Percentiles rank a stretch among this genome's conserved stretches.
phyloP scores from a whole-genome alignment of 331 rosid species.

The Phaseolus coccineus region DNA sequence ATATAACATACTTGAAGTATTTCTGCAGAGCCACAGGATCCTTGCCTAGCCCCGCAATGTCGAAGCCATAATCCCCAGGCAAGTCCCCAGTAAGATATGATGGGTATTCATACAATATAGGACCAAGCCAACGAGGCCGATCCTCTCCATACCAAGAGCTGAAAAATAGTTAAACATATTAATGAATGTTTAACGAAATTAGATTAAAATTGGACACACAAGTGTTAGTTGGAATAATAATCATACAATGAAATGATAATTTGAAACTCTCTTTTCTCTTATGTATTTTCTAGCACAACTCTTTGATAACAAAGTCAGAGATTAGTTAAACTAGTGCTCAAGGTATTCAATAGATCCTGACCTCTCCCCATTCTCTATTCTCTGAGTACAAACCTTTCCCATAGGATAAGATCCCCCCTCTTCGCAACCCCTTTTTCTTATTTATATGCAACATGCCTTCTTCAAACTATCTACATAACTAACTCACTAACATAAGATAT shows the following conservation, averaged over 20 bases:
- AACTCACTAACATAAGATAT: background rate
- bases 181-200: conserved; percentile 26
- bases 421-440: background rate
- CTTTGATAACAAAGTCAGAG: background rate
- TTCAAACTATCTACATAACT: background rate
- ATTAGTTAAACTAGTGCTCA: background rate
- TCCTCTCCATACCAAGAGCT: conserved; percentile 90
- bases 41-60: conserved; percentile 78
- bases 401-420: background rate
- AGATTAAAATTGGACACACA: conserved; percentile 25
- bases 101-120: conserved; percentile 84
- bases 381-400: conserved; percentile 1
- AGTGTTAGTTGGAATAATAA: conserved; percentile 10
- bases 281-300: background rate
- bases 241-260: conserved; percentile 13
- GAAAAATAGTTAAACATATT: conserved; percentile 1
- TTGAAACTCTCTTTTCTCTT: background rate
- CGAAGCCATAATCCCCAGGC: conserved; percentile 96
- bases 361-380: background rate
- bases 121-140: conserved; percentile 97
- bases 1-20: conserved; percentile 72
- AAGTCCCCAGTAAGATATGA: conserved; percentile 81
- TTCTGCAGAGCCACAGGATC: conserved; percentile 73
- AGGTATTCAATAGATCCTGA: background rate
- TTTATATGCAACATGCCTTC: background rate